These are phyloP conservation scores for Rhodotorula sp. DNA, from an alignment of 1,284 basidiomycete species.

Conservation along the genomic window DNA sequence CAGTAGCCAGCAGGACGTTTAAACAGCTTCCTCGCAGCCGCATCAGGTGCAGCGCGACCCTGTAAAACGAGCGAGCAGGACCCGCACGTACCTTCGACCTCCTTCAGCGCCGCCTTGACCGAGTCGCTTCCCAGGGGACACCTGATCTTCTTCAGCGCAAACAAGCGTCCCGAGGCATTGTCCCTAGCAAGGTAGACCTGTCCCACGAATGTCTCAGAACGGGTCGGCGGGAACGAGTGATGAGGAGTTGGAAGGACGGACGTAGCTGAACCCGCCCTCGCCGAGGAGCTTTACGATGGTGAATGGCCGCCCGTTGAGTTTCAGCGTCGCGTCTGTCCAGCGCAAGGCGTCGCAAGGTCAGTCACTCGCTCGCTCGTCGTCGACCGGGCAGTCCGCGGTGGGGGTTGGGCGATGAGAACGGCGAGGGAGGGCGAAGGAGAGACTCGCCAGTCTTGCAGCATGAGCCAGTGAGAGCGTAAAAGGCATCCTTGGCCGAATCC, in stretches of 20 bases:
- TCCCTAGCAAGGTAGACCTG: slow-evolving; percentile 44
- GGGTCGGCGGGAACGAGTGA: too few species aligned
- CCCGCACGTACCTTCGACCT: slow-evolving; percentile 36
- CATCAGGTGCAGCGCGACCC: neutral
- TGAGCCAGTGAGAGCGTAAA: slow-evolving; percentile 73
- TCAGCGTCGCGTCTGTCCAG: slow-evolving; percentile 67
- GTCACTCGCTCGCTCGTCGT: neutral
- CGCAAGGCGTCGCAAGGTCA: neutral
- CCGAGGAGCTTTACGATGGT: slow-evolving; percentile 85
- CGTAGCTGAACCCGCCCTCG: slow-evolving; percentile 93
- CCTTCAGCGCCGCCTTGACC: slow-evolving; percentile 42
- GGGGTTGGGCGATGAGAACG: neutral
- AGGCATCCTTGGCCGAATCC: slow-evolving; percentile 71
- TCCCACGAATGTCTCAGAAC: neutral
- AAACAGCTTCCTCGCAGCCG: too few species aligned
- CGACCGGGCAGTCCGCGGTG: too few species aligned
- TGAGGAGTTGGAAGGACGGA: slow-evolving; percentile 47
- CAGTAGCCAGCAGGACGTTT: too few species aligned
- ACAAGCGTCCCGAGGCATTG: slow-evolving; percentile 62
- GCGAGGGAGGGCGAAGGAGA: neutral
- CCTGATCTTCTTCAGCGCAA: slow-evolving; percentile 77
- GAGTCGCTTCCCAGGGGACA: slow-evolving; percentile 42
- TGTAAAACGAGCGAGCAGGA: neutral
- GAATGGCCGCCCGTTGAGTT: slow-evolving; percentile 90
- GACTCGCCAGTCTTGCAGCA: slow-evolving; percentile 58